Base-by-base conservation (phyloP, 2,329 filamentous ascomycete genomes). In the Ceratocystiopsis minuta region DNA sequence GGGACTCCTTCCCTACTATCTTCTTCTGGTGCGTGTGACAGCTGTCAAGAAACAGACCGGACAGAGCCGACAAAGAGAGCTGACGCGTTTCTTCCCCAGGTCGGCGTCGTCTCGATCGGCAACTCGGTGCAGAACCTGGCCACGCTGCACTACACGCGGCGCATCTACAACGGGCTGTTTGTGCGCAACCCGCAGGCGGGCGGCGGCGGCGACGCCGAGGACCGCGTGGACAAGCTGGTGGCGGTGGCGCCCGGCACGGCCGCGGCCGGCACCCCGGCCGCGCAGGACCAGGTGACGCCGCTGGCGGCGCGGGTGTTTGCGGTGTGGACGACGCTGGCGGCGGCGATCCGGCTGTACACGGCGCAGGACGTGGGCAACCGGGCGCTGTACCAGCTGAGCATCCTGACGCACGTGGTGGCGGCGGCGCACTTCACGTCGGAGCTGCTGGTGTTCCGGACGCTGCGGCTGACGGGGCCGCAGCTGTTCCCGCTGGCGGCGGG, bases 41-140 rank as follows among this genome's bases (percentile, higher is more conserved):
- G n/a, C n/a, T n/a, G n/a, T n/a, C n/a, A n/a, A n/a, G n/a, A n/a
- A n/a, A n/a, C n/a, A n/a, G n/a, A n/a, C n/a, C n/a, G n/a, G n/a
- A n/a, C n/a, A n/a, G n/a, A n/a, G n/a, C n/a, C n/a, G n/a, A n/a
- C n/a, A n/a, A n/a, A n/a, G n/a, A n/a, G n/a, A n/a, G n/a, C n/a
- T n/a, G n/a, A n/a, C n/a, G n/a, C n/a, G n/a, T n/a, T n/a, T 6
- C 24, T 9, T 28, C 24, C 6, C 15, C 49, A 95, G 88, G 72
- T 93, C 55, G 85, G 85, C 43, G 55, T 86, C 43, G 72, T 92
- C 44, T 85, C 88, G 28, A 68, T 90, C 45, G 79, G 75, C 53
- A 98, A 98, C 67, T 80, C 77, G 33, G 57, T 92, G 38, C 87
- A 95, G 66, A 76, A 82, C 55, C 92, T 93, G 62, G 54, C 65